Evolutionary conservation across 352 stramenopile species (phyloP), one percentile per base, ranked within the genome.

Genomic region (Globisporangium solare): DNA sequence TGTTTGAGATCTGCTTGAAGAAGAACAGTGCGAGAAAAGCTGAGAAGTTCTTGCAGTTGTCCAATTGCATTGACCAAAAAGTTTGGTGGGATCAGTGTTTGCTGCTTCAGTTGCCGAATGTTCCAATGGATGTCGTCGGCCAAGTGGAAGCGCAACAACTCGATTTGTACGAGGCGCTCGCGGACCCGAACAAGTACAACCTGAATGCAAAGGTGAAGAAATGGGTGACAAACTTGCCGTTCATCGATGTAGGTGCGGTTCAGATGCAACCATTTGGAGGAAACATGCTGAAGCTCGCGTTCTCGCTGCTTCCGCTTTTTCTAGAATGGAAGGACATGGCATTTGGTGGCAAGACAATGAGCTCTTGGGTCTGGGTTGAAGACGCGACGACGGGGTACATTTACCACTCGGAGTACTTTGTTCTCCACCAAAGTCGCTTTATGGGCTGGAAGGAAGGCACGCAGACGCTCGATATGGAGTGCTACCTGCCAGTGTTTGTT

Each of bases 1-100:
- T 99, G 35, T 99, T 99, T 76, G 98, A 99, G 74, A 99, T 99
- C 55, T 98, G 80, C 27, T 57, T 98, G 41, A 94, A 96, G 61
- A 92, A 95, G 54, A 83, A 95, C 50, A 96, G 81, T 63, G 83
- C 82, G 21, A 68, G 70, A 4, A 78, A 89, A n/a, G 88, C 89
- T 0, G 73, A 97, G 20, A 98, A 96, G 58, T 95, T 99, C 51
- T 69, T 99, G 10, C 75, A 93, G 49, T 71, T 99, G 20, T 96
- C 96, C 27, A 99, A 99, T 63, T 96, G 89, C 50, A 92, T 99
- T 50, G 98, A 99, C 60, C 87, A 97, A 59, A 90, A 96, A 47
- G 77, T 99, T 52, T 99, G 97, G 97, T 99, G 91, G 91, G 96
- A 97, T 60, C 88, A 98, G 58, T 94, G 83, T 55, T 88, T 96